Evolutionary conservation across 805 yeast species (phyloP).

Genomic region (Candida suzukii): DNA sequence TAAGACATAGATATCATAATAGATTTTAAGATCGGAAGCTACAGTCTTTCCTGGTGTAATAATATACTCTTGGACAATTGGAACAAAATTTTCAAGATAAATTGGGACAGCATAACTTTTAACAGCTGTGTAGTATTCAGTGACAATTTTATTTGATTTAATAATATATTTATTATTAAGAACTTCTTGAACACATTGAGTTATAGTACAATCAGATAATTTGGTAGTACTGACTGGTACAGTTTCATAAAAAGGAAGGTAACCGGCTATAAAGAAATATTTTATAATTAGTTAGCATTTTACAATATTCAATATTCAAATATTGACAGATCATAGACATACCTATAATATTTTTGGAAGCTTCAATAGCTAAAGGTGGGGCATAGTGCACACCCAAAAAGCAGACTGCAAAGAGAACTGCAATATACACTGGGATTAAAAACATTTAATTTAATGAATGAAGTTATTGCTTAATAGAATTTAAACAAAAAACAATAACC

Average conservation of each 20-base stretch:
- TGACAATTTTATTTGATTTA: background rate
- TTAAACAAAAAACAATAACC: too few species aligned
- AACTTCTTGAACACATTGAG: background rate
- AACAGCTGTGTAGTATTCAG: background rate
- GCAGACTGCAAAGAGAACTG: background rate
- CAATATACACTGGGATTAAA: background rate
- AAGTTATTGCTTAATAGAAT: too few species aligned
- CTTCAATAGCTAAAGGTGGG: background rate
- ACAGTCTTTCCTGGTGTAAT: background rate
- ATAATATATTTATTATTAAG: too few species aligned
- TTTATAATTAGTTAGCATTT: too few species aligned
- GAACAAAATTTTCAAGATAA: background rate
- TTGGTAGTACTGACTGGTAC: too few species aligned
- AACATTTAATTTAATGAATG: too few species aligned
- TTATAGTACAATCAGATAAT: too few species aligned
- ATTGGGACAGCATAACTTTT: background rate
- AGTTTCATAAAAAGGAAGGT: too few species aligned
- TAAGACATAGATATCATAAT: background rate
- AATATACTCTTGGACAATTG: background rate
- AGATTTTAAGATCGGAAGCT: background rate
- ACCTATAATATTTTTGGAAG: background rate
- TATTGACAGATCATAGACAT: too few species aligned
- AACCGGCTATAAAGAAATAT: background rate
- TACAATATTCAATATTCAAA: too few species aligned
- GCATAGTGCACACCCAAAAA: background rate